Evolutionary conservation across 768 basidiomycete species (phyloP), one percentile per base, ranked within the genome.

Genomic region (Sporobolomyces phaffii): DNA sequence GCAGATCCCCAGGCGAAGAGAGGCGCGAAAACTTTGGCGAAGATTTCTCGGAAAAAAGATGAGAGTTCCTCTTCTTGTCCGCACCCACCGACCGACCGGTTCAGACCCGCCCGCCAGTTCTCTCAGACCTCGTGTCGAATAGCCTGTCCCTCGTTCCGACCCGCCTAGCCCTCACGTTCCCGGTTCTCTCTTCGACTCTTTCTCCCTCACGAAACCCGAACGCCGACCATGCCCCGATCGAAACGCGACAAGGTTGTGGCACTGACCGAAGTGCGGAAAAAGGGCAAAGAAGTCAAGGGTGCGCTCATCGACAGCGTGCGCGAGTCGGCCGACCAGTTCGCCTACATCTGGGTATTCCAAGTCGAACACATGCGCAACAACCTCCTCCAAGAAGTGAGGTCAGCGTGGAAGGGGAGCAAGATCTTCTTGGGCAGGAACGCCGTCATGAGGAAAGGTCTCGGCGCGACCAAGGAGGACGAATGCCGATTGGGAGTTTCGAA

Each of bases 371-470:
- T 97, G 91, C 83, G 96, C 66, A 98, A 94, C 80, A 81, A 91
- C 31, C 88, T 91, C 78, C 80, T 99, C 43, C 93, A 98, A 82
- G 91, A 90, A 57, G 90, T 98, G 51, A 84, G 96, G 71, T 86
- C 86, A 65, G 81, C 89, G 70, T 99, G 96, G 96, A 90, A 90
- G 82, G 90, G 89, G 87, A 90, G 73, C 61, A 74, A 72, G 56
- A 73, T 75, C 57, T 69, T 72, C 56, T 40, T 74, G 43, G 76
- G 77, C 2, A 53, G 75, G 15, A 80, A 79, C 65, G 79, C 79
- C 59, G 90, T 99, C 31, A 94, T 99, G 90, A 90, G 91, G 29
- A 97, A 94, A 77, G 94, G 91, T 45, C 82, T 99, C 20, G 96
- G 96, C 6, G 84, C 85, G 44, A 88, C 90, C 9, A 82, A 83